A percentile compares a stretch with the other conserved stretches of the same genome.
These are phyloP conservation scores for Claviceps digitariae DNA, from an alignment of 2,329 filamentous ascomycete genomes.

Conservation along the genomic window DNA sequence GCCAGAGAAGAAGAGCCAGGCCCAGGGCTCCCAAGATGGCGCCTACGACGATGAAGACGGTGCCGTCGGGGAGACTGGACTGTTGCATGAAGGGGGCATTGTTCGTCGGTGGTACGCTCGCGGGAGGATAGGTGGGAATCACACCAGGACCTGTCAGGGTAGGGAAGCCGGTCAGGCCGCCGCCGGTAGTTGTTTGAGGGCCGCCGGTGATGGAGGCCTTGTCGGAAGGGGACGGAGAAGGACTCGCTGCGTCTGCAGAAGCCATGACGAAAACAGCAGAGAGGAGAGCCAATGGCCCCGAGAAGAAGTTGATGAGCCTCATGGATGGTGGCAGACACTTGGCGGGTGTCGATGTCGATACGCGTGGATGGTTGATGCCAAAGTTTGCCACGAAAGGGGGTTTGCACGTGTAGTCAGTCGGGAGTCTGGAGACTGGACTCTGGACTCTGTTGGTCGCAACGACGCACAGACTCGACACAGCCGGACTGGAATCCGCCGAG, in stretches of 20 bases:
- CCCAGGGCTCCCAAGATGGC: constrained; percentile 75
- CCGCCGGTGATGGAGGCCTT: constrained; percentile 10
- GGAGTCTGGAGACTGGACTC: too few relatives aligned
- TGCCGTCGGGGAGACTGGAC: constrained; percentile 75
- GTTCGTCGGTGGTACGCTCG: constrained; percentile 67
- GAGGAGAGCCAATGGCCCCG: constrained; percentile 14
- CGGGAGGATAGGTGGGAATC: constrained; percentile 49
- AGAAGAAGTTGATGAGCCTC: constrained; percentile 15
- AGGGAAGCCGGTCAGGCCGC: constrained; percentile 23
- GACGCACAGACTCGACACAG: too few relatives aligned
- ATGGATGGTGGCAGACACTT: constrained; percentile 7
- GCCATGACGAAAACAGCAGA: constrained; percentile 15
- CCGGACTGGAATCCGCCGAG: too few relatives aligned
- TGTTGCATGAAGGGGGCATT: constrained; percentile 87
- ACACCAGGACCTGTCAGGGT: constrained; percentile 25
- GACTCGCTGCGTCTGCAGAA: constrained; percentile 17
- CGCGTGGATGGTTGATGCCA: neutral
- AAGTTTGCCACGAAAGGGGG: neutral
- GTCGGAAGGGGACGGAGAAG: constrained; percentile 1
- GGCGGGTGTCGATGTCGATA: neutral
- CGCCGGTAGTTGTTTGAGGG: constrained; percentile 8
- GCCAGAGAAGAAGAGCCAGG: constrained; percentile 75
- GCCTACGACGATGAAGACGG: constrained; percentile 90
- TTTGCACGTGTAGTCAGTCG: too few relatives aligned
- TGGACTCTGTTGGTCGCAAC: too few relatives aligned